Evolutionary conservation across 495 filamentous ascomycete species (phyloP).

Genomic region (Aspergillus avenaceus): DNA sequence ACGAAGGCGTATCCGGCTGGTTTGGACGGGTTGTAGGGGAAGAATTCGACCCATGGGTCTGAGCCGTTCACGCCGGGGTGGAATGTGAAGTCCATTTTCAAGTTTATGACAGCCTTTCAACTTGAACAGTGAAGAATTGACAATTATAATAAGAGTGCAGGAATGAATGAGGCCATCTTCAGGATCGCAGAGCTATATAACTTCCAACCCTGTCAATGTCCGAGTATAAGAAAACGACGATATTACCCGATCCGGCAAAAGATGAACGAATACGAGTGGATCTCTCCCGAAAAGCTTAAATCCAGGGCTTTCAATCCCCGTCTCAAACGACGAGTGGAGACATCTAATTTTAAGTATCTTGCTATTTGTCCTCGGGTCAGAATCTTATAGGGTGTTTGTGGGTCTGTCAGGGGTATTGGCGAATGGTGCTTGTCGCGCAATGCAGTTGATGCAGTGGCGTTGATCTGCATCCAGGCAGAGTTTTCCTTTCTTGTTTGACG

Average conservation of each 20-base stretch:
- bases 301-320: not conserved
- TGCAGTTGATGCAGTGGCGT: too few relatives aligned
- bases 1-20: slow-evolving; percentile 46
- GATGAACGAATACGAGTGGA: slow-evolving; percentile 31
- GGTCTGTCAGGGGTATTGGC: not conserved
- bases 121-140: not conserved
- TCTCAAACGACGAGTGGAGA: not conserved
- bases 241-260: slow-evolving; percentile 23
- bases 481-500: too few relatives aligned
- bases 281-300: slow-evolving; percentile 1
- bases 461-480: too few relatives aligned
- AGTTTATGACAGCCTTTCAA: not conserved
- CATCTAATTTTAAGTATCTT: not conserved
- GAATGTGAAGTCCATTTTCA: slow-evolving; percentile 34
- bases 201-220: too few relatives aligned
- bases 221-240: not conserved
- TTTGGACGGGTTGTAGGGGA: slow-evolving; percentile 44
- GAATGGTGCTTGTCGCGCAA: too few relatives aligned
- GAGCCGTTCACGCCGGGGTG: slow-evolving; percentile 31
- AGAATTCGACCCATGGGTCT: slow-evolving; percentile 37
- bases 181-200: slow-evolving; percentile 3
- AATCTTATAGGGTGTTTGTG: not conserved
- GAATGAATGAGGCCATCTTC: not conserved
- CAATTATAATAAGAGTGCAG: not conserved
- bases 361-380: not conserved